Percentiles rank a stretch among this genome's conserved stretches.
phyloP scores from a whole-genome alignment of 2,329 filamentous ascomycete species.

The Trichoderma sp. region DNA sequence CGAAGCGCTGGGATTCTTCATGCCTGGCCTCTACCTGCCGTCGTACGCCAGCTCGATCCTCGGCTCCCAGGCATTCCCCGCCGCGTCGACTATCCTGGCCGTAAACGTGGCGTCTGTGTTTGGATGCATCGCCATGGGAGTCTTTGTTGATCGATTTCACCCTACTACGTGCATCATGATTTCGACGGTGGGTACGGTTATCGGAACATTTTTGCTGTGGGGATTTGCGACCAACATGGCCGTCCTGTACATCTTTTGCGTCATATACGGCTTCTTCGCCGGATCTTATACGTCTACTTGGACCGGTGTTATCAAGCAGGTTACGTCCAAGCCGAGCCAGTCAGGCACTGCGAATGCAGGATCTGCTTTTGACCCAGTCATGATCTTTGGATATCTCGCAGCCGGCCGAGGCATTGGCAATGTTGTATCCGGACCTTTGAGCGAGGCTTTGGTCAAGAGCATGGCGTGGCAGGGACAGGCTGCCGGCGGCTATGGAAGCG shows the following conservation, averaged over 20 bases:
- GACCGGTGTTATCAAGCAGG: conserved; percentile 51
- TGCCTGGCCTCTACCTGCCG: conserved; percentile 61
- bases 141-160: conserved; percentile 51
- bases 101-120: conserved; percentile 58
- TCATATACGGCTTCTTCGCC: conserved; percentile 62
- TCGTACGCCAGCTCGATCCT: conserved; percentile 52
- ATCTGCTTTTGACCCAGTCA: conserved; percentile 45
- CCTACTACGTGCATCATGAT: conserved; percentile 52
- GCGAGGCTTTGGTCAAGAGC: conserved; percentile 51
- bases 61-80: conserved; percentile 44
- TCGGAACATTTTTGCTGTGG: conserved; percentile 60
- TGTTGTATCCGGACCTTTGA: conserved; percentile 57
- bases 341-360: conserved; percentile 8
- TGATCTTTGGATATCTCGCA: conserved; percentile 60
- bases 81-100: conserved; percentile 54
- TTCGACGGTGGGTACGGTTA: conserved; percentile 53
- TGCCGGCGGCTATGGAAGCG: conserved; percentile 35
- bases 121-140: conserved; percentile 56
- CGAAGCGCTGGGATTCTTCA: conserved; percentile 59
- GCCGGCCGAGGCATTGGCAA: conserved; percentile 64
- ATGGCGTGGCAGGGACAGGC: conserved; percentile 44
- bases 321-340: conserved; percentile 28
- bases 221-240: conserved; percentile 51
- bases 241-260: conserved; percentile 56
- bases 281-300: conserved; percentile 61